These are phyloP conservation scores for Verticillium alfalfae DNA, from an alignment of 2,329 filamentous ascomycete species.

Conservation along the genomic window DNA sequence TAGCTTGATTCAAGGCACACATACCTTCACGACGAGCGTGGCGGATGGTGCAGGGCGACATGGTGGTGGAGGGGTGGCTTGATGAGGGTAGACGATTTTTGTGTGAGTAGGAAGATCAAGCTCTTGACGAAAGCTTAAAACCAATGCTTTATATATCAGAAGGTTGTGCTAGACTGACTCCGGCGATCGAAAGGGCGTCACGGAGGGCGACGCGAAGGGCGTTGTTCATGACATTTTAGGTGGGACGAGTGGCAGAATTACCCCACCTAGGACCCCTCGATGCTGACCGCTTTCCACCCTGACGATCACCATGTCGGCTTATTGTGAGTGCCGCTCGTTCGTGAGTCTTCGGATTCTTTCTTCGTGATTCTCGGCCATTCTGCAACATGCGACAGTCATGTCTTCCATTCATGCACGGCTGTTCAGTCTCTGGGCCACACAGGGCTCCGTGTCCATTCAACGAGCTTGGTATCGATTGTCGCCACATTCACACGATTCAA, in stretches of 20 bases:
- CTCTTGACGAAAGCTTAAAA: neutral
- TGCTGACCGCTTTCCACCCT: neutral
- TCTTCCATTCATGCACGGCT: too few relatives aligned
- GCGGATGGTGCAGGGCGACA: conserved; percentile 38
- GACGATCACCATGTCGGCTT: neutral
- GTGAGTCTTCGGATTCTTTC: neutral
- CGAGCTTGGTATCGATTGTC: too few relatives aligned
- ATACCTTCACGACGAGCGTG: conserved; percentile 57
- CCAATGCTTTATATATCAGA: neutral
- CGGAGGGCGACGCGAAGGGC: neutral
- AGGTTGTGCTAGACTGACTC: neutral
- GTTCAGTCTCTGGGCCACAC: too few relatives aligned
- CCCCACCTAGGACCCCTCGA: neutral
- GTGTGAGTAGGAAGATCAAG: neutral
- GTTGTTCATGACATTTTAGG: neutral
- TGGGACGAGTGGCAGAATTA: neutral
- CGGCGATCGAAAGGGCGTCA: neutral
- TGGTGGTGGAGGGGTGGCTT: conserved; percentile 9
- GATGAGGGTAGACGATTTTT: neutral
- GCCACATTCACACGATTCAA: too few relatives aligned
- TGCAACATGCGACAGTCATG: too few relatives aligned
- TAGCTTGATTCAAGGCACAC: neutral
- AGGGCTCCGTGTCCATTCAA: too few relatives aligned
- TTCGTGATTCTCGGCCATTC: too few relatives aligned
- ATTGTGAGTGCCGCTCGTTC: neutral